Evolutionary conservation across 2,329 filamentous ascomycete genomes (phyloP).

Genomic region (Verticillium nubilum): DNA sequence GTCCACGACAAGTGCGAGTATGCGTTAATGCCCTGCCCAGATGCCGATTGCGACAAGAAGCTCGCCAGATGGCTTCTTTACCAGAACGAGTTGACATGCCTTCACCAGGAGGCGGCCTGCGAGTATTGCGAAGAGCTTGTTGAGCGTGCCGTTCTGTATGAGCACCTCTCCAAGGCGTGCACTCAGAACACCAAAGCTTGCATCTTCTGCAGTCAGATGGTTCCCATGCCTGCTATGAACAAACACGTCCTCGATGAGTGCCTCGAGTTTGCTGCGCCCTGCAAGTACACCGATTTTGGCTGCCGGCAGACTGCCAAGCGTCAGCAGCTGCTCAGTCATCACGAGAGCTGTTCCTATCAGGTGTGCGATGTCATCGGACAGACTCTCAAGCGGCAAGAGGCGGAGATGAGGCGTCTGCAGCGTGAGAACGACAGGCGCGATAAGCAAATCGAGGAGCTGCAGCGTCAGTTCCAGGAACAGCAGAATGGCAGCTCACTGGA

Average conservation of each 20-base stretch:
- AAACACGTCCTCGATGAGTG: constrained; percentile 43
- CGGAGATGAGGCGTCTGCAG: constrained; percentile 38
- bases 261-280: constrained; percentile 29
- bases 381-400: constrained; percentile 40
- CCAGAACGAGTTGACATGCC: constrained; percentile 40
- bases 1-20: constrained; percentile 49
- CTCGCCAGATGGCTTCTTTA: constrained; percentile 41
- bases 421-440: constrained; percentile 25
- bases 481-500: constrained; percentile 12
- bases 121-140: constrained; percentile 46
- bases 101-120: constrained; percentile 47
- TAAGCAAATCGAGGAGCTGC: constrained; percentile 27
- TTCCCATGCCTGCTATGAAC: constrained; percentile 38
- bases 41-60: constrained; percentile 43
- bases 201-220: constrained; percentile 38
- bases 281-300: constrained; percentile 43
- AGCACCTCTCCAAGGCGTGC: constrained; percentile 38
- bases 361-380: constrained; percentile 44
- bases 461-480: constrained; percentile 26
- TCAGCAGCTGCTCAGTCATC: constrained; percentile 37
- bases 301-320: constrained; percentile 37
- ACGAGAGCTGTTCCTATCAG: constrained; percentile 44
- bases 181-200: constrained; percentile 42
- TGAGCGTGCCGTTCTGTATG: constrained; percentile 41
- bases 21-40: constrained; percentile 50